A percentile compares a stretch with the other conserved stretches of the same genome.
Conservation (phyloP, 495 filamentous ascomycete species). For the Podospora pseudopauciseta region DNA sequence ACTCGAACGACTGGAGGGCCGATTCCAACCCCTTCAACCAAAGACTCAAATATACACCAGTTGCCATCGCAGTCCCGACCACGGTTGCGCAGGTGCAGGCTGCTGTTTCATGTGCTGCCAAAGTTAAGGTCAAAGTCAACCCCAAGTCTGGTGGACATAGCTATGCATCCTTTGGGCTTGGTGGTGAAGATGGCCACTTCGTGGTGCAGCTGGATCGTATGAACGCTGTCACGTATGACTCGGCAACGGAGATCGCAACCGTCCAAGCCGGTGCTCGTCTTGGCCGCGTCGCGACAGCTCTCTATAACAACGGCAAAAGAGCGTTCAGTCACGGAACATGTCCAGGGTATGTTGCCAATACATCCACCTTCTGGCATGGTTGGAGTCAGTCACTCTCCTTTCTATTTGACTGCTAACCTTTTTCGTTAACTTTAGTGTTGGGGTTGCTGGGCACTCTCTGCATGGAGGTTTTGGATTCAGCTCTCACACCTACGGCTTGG, state of each 20-base stretch:
- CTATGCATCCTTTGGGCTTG: slow-evolving; percentile 45
- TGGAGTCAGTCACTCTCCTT: too few relatives aligned
- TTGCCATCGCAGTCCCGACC: slow-evolving; percentile 41
- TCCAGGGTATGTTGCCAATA: slow-evolving; percentile 33
- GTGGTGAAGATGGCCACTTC: slow-evolving; percentile 47
- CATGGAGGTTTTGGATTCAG: slow-evolving; percentile 48
- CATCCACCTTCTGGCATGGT: too few relatives aligned
- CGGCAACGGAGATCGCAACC: slow-evolving; percentile 38
- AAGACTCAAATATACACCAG: slow-evolving; percentile 36
- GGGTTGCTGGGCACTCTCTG: slow-evolving; percentile 42
- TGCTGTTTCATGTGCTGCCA: slow-evolving; percentile 41
- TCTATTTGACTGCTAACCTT: neutral
- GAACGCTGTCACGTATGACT: slow-evolving; percentile 40
- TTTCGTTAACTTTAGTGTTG: slow-evolving; percentile 34
- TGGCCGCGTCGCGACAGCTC: slow-evolving; percentile 38
- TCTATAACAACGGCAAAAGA: slow-evolving; percentile 40
- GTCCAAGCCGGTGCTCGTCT: slow-evolving; percentile 40
- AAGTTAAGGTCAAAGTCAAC: slow-evolving; percentile 41
- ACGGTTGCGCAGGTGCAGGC: slow-evolving; percentile 40
- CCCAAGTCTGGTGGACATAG: slow-evolving; percentile 47
- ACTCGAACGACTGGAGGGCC: slow-evolving; percentile 38
- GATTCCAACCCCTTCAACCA: slow-evolving; percentile 43
- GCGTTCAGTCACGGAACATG: slow-evolving; percentile 47
- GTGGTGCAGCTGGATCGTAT: slow-evolving; percentile 45
- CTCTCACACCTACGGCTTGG: slow-evolving; percentile 43